Evolutionary conservation across 2,329 filamentous ascomycete species (phyloP), one percentile per base, ranked within the genome.

Genomic region (Ophiocordyceps robertsii): DNA sequence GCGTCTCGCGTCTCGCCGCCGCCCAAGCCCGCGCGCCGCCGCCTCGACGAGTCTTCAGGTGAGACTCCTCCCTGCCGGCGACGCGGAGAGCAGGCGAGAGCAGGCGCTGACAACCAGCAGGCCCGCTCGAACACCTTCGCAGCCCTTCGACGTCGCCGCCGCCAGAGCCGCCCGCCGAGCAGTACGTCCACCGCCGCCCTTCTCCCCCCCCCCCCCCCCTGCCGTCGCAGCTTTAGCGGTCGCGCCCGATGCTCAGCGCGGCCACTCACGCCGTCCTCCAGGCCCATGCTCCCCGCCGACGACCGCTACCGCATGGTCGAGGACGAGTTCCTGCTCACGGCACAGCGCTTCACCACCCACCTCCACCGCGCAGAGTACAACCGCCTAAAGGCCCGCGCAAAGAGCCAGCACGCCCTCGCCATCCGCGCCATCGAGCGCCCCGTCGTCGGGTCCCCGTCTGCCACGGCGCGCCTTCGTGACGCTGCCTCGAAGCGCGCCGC

Each of bases 261-360:
- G 24, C 9, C 24, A 9, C 24, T 27, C 24, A 27, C 9, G 24
- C 24, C 3, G 6, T 27, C 13, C 8, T 14, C 7, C 42, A 79
- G 75, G 29, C 69, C 69, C 56, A 88, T 90, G 82, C 64, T 67
- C 3, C 68, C 77, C 38, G 80, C 78, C 3, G 85, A 92, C 56
- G 83, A 89, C 55, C 64, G 63, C 43, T 90, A 77, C 59, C 80
- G 84, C 52, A 89, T 90, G 82, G 85, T 92, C 0, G 85, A 90
- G 58, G 85, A 92, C 52, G 84, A 90, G 50, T 77, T 92, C 48
- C 63, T 82, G 17, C 64, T 72, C 14, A 74, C 78, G 0, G 84
- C 84, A 0, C 73, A 77, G 41, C 64, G 68, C 3, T 90, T 85
- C 59, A 90, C 84, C 0, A 71, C 73, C 6, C 83, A 88, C 57